Base-by-base conservation (phyloP, 2,329 filamentous ascomycete genomes). In the Fonsecaea monophora region DNA sequence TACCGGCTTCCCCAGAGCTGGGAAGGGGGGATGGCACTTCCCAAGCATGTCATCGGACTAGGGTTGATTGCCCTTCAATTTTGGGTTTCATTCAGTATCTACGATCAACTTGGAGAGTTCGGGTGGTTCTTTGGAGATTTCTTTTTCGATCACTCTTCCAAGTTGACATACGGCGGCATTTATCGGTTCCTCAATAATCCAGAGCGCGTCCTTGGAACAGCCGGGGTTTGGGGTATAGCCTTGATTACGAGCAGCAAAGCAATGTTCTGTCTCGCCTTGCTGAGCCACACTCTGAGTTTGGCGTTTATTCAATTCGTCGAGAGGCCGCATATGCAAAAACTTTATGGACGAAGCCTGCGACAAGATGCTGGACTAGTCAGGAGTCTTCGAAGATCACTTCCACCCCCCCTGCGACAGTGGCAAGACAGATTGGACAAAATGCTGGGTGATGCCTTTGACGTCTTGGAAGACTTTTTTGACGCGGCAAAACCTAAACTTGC, bases 121-220 rank as follows among this genome's bases (percentile, higher is more conserved):
- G 95, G 95, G 73, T 99, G 94, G 94, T 98, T 98, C 83, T 98
- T 94, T 75, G 95, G 95, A 18, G 95, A 99, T 77, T 99, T 98
- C 83, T 98, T 99, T 84, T 97, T 95, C 76, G 92, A 97, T 68
- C 90, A 92, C 54, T 87, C 89, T 10, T 90, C 90, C 12, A 96
- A 95, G 79, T 84, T 98, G 68, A 98, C 92, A 0, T 99, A 99
- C 80, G 93, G 91, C 72, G 96, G 94, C 69, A 99, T 99, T 74
- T 99, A 99, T 78, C 92, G 95, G 56, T 99, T 96, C 80, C 84
- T 99, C 72, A 99, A 99, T 82, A 99, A 98, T 75, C 95, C 95
- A 0, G 95, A 99, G 78, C 90, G 94, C 64, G 89, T 98, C 45
- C 90, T 99, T 70, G 95, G 95, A 34, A 89, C 96, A 4, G 94